Conservation (phyloP, 108 stramenopile genomes). For the Cyclotella baltica region DNA sequence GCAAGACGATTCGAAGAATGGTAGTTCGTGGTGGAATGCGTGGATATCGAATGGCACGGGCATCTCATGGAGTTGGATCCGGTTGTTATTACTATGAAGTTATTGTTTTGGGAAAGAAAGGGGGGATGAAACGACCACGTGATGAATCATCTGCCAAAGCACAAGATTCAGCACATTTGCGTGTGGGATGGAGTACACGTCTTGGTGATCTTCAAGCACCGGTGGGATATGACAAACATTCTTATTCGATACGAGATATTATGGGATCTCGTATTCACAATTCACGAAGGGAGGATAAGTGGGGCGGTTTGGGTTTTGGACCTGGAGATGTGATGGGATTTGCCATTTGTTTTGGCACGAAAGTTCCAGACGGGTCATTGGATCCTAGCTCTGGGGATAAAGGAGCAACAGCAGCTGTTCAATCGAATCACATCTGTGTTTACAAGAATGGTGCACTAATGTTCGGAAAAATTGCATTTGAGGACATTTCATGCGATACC, state of each 20-base stretch:
- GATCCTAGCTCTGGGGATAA: slow-evolving; percentile 4
- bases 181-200: slow-evolving; percentile 89
- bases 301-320: slow-evolving; percentile 78
- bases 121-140: slow-evolving; percentile 58
- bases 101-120: slow-evolving; percentile 44
- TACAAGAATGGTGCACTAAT: slow-evolving; percentile 92
- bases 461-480: slow-evolving; percentile 75
- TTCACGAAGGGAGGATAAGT: slow-evolving; percentile 76
- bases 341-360: slow-evolving; percentile 67
- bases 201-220: slow-evolving; percentile 94
- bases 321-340: slow-evolving; percentile 95
- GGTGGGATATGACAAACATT: slow-evolving; percentile 95
- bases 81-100: slow-evolving; percentile 81
- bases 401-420: slow-evolving; percentile 5
- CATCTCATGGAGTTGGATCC: slow-evolving; percentile 68
- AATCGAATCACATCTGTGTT: slow-evolving; percentile 81
- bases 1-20: slow-evolving; percentile 38
- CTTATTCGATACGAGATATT: slow-evolving; percentile 91
- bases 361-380: background rate
- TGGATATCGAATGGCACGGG: slow-evolving; percentile 92
- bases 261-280: slow-evolving; percentile 78
- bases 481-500: slow-evolving; percentile 61
- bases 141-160: slow-evolving; percentile 45
- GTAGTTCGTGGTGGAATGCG: slow-evolving; percentile 63
- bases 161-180: slow-evolving; percentile 60